Evolutionary conservation across 495 filamentous ascomycete genomes (phyloP), one percentile per base, ranked within the genome.

Genomic region (Staphylotrichum longicolle): DNA sequence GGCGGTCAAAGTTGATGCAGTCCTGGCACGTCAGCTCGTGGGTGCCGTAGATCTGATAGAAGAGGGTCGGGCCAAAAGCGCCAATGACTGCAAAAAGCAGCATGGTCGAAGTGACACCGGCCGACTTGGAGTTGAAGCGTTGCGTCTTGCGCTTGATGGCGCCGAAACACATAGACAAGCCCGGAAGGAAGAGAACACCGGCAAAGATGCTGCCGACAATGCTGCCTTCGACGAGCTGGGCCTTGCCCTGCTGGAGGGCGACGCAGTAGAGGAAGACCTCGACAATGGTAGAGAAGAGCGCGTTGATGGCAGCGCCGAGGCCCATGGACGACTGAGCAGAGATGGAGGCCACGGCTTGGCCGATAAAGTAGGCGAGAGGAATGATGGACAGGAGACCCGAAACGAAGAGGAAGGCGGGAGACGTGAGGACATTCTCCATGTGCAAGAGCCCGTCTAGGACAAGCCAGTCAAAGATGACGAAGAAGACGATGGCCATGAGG

Each of bases 251-350:
- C 20, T 88, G 91, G 45, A 99, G 82, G 32, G 94, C 94, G 54
- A 97, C 86, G 68, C 93, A 97, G 73, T 99, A 99, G 54, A 99
- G 87, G 76, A 93, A 99, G 11, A 99, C 94, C 71, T 99, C 94
- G 30, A 99, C 94, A 27, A 99, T 78, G 8, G 94, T 99, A n/a
- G 92, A 96, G 78, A 99, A 99, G 75, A 98, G 96, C 40, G 94
- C 94, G 63, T 99, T 99, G 76, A 98, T 91, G 15, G 93, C 94
- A 54, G 94, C 95, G 73, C 94, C 94, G 37, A 99, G 81, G n/a
- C 94, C 94, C 94, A 99, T 99, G n/a, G 91, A 95, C 15, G 91
- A 96, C 70, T 99, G 94, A 8, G 94, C 94, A 14, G 94, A 98
- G 66, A 99, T 98, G 40, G 94, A 98, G n/a, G 94, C 94, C 46